phyloP scores from a whole-genome alignment of 768 basidiomycete species.

The Xerocomellus amylosporus region DNA sequence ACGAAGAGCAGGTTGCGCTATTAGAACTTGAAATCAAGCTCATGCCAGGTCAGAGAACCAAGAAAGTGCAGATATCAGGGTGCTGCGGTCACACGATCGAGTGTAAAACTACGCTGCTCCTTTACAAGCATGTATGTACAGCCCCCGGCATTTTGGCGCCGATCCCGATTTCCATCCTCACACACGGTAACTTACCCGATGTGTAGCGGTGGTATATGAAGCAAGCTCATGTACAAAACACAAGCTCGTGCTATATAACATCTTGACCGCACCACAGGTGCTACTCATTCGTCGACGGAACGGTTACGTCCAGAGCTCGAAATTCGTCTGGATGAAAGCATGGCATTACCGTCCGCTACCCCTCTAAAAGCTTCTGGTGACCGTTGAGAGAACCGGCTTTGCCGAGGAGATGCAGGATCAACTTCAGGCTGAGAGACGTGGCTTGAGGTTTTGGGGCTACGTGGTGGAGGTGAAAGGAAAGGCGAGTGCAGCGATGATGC shows the following conservation, averaged over 20 bases:
- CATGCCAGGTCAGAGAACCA: background rate
- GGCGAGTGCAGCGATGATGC: conserved; percentile 17
- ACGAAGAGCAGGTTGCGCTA: background rate
- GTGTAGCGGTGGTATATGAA: background rate
- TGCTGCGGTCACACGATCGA: background rate
- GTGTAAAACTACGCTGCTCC: background rate
- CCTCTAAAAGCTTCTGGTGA: conserved; percentile 14
- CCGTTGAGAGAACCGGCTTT: conserved; percentile 43
- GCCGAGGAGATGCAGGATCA: conserved; percentile 25
- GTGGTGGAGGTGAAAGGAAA: conserved; percentile 27
- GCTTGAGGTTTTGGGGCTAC: conserved; percentile 13
- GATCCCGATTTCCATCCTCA: background rate
- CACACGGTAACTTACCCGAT: background rate
- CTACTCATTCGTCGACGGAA: conserved; percentile 14
- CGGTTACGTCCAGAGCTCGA: conserved; percentile 4
- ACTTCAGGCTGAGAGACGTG: conserved; percentile 35
- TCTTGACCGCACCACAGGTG: background rate
- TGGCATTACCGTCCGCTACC: conserved; percentile 20
- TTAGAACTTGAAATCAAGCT: background rate
- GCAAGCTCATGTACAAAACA: background rate
- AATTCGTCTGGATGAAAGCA: conserved; percentile 18
- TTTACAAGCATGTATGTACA: background rate
- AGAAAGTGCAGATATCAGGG: background rate
- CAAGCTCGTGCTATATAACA: background rate
- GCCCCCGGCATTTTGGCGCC: background rate